A percentile compares a stretch with the other conserved stretches of the same genome.
phyloP scores from a whole-genome alignment of 176 grass and related monocot genomes.

The Chloris gayana region DNA sequence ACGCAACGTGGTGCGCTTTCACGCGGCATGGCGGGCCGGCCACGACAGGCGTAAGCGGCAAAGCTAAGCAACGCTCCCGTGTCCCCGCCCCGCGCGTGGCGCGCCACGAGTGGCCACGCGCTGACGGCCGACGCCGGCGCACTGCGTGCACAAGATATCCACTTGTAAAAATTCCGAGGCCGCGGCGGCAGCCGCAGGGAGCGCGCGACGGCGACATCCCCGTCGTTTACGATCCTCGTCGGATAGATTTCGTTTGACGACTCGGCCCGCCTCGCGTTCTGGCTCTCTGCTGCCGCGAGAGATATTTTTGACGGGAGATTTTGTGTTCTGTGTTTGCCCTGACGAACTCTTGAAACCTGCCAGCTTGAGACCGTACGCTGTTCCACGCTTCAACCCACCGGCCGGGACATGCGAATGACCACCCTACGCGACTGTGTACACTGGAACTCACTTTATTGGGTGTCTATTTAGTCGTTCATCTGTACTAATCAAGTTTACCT shows the following conservation, averaged over 20 bases:
- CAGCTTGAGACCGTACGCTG: not conserved
- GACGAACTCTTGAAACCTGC: not conserved
- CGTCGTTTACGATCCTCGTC: not conserved
- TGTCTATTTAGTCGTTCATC: too few species aligned
- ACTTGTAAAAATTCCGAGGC: not conserved
- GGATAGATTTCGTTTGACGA: not conserved
- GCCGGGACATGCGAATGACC: too few species aligned
- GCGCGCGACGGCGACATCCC: not conserved
- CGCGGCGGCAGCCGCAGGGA: slow-evolving; percentile 10
- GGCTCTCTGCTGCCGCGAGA: not conserved
- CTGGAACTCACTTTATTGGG: not conserved
- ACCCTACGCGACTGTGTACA: too few species aligned
- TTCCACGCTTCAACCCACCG: not conserved
- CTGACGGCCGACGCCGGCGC: not conserved
- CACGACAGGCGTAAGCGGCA: slow-evolving; percentile 49
- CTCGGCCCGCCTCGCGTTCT: not conserved
- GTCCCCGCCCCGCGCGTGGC: not conserved
- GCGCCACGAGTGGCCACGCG: not conserved
- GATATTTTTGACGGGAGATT: not conserved
- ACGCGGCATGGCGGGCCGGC: not conserved
- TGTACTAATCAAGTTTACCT: too few species aligned
- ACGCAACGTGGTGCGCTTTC: slow-evolving; percentile 46
- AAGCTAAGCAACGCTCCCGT: slow-evolving; percentile 33
- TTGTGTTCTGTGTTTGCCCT: not conserved
- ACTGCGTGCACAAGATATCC: not conserved